phyloP scores from a whole-genome alignment of 495 filamentous ascomycete species.

The Neurospora sp. region DNA sequence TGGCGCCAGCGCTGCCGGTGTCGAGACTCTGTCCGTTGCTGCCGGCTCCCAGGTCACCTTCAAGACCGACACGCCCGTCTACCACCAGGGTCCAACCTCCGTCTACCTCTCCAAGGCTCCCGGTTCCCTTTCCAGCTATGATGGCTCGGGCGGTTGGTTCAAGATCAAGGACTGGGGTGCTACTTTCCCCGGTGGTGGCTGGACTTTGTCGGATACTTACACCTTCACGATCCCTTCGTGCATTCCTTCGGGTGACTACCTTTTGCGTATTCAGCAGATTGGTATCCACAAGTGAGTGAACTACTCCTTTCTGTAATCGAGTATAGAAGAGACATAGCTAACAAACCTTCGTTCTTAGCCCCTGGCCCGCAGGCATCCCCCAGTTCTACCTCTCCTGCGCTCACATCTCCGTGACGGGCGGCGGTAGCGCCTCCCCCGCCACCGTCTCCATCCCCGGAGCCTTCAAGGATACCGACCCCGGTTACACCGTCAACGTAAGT shows the following conservation, averaged over 20 bases:
- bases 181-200: slow-evolving; percentile 26
- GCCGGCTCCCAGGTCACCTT: slow-evolving; percentile 44
- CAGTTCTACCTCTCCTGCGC: slow-evolving; percentile 52
- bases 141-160: slow-evolving; percentile 46
- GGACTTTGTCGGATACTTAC: slow-evolving; percentile 30
- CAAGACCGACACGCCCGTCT: slow-evolving; percentile 41
- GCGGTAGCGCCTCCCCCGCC: slow-evolving; percentile 38
- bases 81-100: slow-evolving; percentile 48
- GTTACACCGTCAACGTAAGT: slow-evolving; percentile 38
- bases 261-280: slow-evolving; percentile 51
- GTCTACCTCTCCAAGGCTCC: slow-evolving; percentile 45
- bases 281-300: slow-evolving; percentile 42
- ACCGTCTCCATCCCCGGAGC: slow-evolving; percentile 45
- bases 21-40: slow-evolving; percentile 34
- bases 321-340: too few relatives aligned
- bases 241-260: slow-evolving; percentile 49
- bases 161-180: slow-evolving; percentile 44
- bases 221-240: slow-evolving; percentile 43
- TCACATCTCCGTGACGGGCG: slow-evolving; percentile 47
- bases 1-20: slow-evolving; percentile 34
- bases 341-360: neutral
- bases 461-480: slow-evolving; percentile 45
- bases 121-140: slow-evolving; percentile 29
- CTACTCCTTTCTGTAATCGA: too few relatives aligned
- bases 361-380: slow-evolving; percentile 33